Evolutionary conservation across 2,329 filamentous ascomycete genomes (phyloP), one percentile per base, ranked within the genome.

Genomic region (Fusarium nurragi): DNA sequence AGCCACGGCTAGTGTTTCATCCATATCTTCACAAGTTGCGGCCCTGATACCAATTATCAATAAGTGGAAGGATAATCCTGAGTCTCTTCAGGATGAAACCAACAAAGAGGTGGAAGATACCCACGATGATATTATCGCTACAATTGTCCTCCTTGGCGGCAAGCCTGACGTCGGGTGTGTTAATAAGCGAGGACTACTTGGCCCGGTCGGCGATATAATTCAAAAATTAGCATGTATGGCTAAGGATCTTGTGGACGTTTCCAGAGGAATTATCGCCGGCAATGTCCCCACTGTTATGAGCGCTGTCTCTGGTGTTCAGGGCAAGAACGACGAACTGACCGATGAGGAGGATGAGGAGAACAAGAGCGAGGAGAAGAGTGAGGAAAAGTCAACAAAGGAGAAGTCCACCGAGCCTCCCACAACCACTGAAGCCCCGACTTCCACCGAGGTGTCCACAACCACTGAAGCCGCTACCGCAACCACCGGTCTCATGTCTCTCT

Each of bases 11-110:
- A 56, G 48, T 16, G 54, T 61, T 10, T 67, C 64, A 2, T 66
- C 64, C 6, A 54, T 61, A 3, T 67, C 63, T 3, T 52, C 59
- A 2, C 59, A 66, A n/a, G 54, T 67, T 26, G 18, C 47, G 1
- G 60, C 40, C 25, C 45, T 67, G 9, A 44, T 67, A 12, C 63
- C 63, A 9, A 34, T 67, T 22, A 67, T 67, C 37, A 59, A 67
- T 40, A 48, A 51, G 6, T 67, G 64, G 64, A 61, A 60, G 22
- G 39, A 32, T 2, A 41, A 67, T 10, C 48, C 59, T 25, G 23
- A 25, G 23, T 25, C 23, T 22, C 64, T 68, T 30, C 60, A 56
- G 22, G 61, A 56, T n/a, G 45, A 65, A 13, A 68, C 65, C 3
- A 61, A 54, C 37, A 49, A 65, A 18, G 21, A 60, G 30, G 57